Percentiles rank a stretch among this genome's conserved stretches.
Conservation (phyloP, 73 alveolate genomes). For the Effrenium voratum region DNA sequence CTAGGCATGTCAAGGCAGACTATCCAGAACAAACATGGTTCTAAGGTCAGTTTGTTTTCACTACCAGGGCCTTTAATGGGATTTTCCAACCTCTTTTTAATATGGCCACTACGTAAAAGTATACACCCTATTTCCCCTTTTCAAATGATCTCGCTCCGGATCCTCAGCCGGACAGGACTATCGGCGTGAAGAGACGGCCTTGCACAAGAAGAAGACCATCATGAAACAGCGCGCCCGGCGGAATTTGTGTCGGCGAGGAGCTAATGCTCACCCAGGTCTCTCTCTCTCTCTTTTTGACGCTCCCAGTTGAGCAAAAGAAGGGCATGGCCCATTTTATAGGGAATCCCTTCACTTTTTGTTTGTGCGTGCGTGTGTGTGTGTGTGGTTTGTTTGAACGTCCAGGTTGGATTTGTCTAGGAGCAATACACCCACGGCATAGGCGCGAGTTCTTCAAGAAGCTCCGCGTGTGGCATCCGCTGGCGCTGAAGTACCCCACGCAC, state of each 20-base stretch:
- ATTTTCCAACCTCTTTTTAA: too few relatives aligned
- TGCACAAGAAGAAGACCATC: neutral
- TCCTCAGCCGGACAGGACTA: too few relatives aligned
- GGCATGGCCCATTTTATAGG: neutral
- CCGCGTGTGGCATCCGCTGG: constrained; percentile 70
- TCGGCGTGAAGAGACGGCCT: constrained; percentile 15
- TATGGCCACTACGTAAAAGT: too few relatives aligned
- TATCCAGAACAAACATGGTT: too few relatives aligned
- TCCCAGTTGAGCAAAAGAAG: neutral
- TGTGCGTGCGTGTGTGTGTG: neutral
- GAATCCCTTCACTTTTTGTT: neutral
- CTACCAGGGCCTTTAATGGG: too few relatives aligned
- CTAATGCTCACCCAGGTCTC: neutral
- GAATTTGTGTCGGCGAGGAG: too few relatives aligned
- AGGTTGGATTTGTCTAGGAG: too few relatives aligned
- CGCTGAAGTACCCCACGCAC: constrained; percentile 53
- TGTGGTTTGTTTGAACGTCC: too few relatives aligned
- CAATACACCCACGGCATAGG: constrained; percentile 11
- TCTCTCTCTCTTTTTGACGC: neutral
- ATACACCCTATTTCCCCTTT: neutral
- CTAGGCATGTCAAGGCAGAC: too few relatives aligned
- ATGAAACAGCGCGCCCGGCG: constrained; percentile 41
- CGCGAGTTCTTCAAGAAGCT: constrained; percentile 52
- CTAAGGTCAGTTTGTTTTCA: too few relatives aligned
- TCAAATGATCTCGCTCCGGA: neutral